phyloP scores from a whole-genome alignment of 331 rosid species.

The Acacia concinna region DNA sequence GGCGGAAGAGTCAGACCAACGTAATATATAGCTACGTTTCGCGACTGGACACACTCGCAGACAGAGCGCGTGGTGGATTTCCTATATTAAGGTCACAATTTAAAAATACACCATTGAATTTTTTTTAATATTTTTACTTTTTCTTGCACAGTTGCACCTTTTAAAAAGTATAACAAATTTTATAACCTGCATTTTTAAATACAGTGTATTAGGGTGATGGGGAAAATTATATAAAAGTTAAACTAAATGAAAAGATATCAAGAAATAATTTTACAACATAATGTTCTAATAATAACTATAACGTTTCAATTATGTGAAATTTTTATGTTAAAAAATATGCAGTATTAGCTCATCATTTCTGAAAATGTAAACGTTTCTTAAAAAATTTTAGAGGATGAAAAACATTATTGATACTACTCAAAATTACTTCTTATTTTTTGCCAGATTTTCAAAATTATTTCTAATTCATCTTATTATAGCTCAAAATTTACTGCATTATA shows the following conservation, averaged over 20 bases:
- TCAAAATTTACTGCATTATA: background rate
- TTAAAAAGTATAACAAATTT: background rate
- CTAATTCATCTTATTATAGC: background rate
- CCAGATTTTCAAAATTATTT: background rate
- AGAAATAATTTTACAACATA: background rate
- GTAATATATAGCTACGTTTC: conserved; percentile 34
- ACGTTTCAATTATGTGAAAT: background rate
- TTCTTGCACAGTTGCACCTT: background rate
- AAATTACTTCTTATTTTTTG: too few relatives aligned
- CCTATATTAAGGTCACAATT: background rate
- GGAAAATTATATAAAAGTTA: background rate
- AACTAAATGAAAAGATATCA: background rate
- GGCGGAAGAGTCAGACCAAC: background rate
- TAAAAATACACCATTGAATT: background rate
- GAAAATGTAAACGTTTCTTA: background rate
- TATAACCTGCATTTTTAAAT: background rate
- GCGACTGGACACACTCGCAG: conserved; percentile 8
- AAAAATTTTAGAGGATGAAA: background rate
- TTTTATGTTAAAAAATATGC: background rate
- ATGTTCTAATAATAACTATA: too few relatives aligned
- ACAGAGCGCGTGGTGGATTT: background rate
- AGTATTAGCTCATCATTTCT: background rate
- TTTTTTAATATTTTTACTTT: background rate
- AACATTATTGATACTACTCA: background rate
- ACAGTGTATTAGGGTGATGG: background rate